phyloP scores from a whole-genome alignment of 306 rosid species.

The Fagus crenata region DNA sequence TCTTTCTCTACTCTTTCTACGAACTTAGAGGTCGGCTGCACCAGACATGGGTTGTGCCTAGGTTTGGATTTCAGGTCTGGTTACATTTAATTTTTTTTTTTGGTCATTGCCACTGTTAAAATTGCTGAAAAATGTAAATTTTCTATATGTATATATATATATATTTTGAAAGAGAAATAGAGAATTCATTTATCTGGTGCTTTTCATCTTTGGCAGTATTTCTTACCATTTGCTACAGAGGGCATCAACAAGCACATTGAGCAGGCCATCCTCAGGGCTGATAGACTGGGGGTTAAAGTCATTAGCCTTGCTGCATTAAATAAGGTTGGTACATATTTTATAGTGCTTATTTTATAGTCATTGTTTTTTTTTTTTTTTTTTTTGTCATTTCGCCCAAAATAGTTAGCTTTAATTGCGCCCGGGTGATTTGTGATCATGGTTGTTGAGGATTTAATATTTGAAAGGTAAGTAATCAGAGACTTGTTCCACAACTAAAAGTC shows the following conservation, averaged over 20 bases:
- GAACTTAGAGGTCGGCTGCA: conserved; percentile 62
- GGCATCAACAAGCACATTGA: conserved; percentile 93
- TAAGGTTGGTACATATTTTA: conserved; percentile 57
- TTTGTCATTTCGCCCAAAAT: not conserved
- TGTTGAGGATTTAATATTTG: conserved; percentile 33
- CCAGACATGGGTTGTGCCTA: conserved; percentile 92
- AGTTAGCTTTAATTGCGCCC: conserved; percentile 7
- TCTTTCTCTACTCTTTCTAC: conserved; percentile 63
- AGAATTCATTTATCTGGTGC: no score
- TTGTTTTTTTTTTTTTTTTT: not conserved
- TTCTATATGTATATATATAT: not conserved
- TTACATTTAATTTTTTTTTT: not conserved
- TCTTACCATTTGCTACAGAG: conserved; percentile 83
- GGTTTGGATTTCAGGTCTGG: conserved; percentile 82
- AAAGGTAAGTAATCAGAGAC: not conserved
- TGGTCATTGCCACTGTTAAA: not conserved
- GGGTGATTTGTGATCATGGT: conserved; percentile 37
- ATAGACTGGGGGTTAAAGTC: conserved; percentile 82
- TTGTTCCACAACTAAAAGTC: no score
- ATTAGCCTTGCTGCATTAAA: conserved; percentile 95
- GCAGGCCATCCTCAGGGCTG: conserved; percentile 80
- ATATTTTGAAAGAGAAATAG: not conserved
- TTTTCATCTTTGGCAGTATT: conserved; percentile 51
- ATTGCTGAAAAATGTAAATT: not conserved
- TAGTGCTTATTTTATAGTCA: not conserved